Evolutionary conservation across 2,329 filamentous ascomycete genomes (phyloP), one percentile per base, ranked within the genome.

Genomic region (Colletotrichum somersetense): DNA sequence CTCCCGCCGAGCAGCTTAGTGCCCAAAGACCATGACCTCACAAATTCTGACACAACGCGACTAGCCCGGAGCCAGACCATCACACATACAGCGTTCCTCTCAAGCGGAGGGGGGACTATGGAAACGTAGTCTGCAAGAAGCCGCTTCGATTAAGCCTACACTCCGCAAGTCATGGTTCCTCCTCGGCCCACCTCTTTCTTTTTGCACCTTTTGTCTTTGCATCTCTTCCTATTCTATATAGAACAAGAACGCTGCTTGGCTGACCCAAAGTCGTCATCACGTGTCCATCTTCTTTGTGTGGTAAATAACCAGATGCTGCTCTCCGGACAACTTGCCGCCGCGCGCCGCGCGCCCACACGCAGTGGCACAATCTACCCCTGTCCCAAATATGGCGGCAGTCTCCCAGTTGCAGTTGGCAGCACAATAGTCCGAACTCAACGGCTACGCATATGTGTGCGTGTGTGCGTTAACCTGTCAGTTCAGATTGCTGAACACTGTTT

Each of bases 251-350:
- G 30, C 56, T 48, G 50, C 56, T 61, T 48, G 63, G 48, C 59
- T 44, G 59, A 55, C 26, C 48, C 52, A 57, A 68, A 55, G 44
- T 23, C 33, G 12, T 50, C 57, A 7, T 53, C 66, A 56, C 50
- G 40, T 57, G 53, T 57, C 61, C 58, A 59, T 61, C 61, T 56
- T 26, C 57, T 70, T 74, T 75, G 66, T 73, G 74, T 74, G 46
- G 33, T 30, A 59, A 55, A 53, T 33, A 26, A 35, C 72, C 52
- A 50, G 72, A 65, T 56, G 56, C 68, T 53, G 66, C 46, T 42
- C 61, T 61, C 66, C 42, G 16, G 42, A 70, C 66, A 61, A 46
- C 66, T 61, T 65, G 66, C 55, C 35, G 66, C 52, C 35, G 59
- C 42, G 55, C 35, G 66, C 52, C 35, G 59, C 42, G 55, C 40